phyloP scores from a whole-genome alignment of 1,284 basidiomycete species.

The Ustanciosporium gigantosporum region DNA sequence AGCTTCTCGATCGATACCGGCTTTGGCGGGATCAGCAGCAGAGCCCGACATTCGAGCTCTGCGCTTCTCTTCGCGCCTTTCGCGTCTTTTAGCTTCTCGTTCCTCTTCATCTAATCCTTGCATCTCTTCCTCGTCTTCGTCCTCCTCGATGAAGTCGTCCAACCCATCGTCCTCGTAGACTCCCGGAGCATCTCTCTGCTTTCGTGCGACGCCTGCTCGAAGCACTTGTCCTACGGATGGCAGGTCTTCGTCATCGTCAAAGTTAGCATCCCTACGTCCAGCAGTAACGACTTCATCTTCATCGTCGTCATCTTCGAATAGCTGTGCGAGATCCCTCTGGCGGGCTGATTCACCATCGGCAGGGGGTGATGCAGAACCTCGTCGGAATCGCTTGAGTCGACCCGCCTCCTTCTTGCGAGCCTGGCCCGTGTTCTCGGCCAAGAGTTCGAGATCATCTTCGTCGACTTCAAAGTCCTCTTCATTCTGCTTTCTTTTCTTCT shows the following conservation, averaged over 20 bases:
- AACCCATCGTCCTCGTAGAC: slow-evolving; percentile 62
- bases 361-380: slow-evolving; percentile 67
- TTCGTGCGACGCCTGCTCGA: slow-evolving; percentile 28
- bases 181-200: slow-evolving; percentile 29
- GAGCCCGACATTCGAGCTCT: slow-evolving; percentile 67
- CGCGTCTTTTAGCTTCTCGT: slow-evolving; percentile 73
- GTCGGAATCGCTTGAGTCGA: slow-evolving; percentile 50
- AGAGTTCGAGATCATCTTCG: slow-evolving; percentile 90
- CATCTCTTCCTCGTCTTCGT: slow-evolving; percentile 63
- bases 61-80: slow-evolving; percentile 65
- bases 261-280: slow-evolving; percentile 58
- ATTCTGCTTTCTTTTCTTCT: slow-evolving; percentile 45
- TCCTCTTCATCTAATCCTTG: slow-evolving; percentile 63
- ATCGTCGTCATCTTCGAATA: slow-evolving; percentile 78
- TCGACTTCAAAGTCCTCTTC: slow-evolving; percentile 74
- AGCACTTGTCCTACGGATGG: slow-evolving; percentile 50
- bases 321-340: slow-evolving; percentile 72
- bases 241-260: slow-evolving; percentile 64
- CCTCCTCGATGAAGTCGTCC: slow-evolving; percentile 80
- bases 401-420: slow-evolving; percentile 45
- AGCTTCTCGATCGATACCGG: slow-evolving; percentile 67
- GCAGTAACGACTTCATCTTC: slow-evolving; percentile 67
- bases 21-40: slow-evolving; percentile 62
- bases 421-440: slow-evolving; percentile 91
- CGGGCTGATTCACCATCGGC: slow-evolving; percentile 63